Conservation (phyloP, 495 filamentous ascomycete species). For the Bacidia gigantensis region DNA sequence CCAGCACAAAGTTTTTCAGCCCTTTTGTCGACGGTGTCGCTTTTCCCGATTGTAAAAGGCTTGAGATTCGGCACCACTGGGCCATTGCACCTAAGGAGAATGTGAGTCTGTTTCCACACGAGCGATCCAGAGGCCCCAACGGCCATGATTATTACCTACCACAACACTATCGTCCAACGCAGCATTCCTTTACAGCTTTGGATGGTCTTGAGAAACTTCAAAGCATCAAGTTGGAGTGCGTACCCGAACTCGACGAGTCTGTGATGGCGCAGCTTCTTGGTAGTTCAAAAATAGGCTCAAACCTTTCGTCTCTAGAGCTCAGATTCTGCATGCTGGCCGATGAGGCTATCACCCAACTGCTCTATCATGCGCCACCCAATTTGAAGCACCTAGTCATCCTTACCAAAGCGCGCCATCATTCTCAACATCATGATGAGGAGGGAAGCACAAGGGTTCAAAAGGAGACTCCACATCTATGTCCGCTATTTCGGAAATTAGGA, state of each 20-base stretch:
- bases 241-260: slow-evolving; percentile 11
- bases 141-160: background rate
- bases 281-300: slow-evolving; percentile 11
- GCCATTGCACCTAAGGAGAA: background rate
- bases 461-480: slow-evolving; percentile 12
- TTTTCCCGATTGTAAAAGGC: slow-evolving; percentile 11
- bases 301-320: slow-evolving; percentile 11
- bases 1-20: slow-evolving; percentile 22
- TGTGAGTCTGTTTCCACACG: slow-evolving; percentile 6
- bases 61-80: slow-evolving; percentile 17
- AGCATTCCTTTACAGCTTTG: background rate
- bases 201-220: slow-evolving; percentile 12
- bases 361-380: slow-evolving; percentile 14
- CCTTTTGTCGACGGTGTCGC: slow-evolving; percentile 21
- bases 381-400: slow-evolving; percentile 11
- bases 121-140: background rate
- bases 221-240: slow-evolving; percentile 8
- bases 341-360: slow-evolving; percentile 7
- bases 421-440: background rate
- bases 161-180: background rate
- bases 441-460: background rate
- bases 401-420: background rate
- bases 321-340: slow-evolving; percentile 11
- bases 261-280: slow-evolving; percentile 13
- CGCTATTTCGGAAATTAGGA: slow-evolving; percentile 10